These are phyloP conservation scores for Wallacemonas sp. DNA, from an alignment of 208 protist species.

Conservation along the genomic window DNA sequence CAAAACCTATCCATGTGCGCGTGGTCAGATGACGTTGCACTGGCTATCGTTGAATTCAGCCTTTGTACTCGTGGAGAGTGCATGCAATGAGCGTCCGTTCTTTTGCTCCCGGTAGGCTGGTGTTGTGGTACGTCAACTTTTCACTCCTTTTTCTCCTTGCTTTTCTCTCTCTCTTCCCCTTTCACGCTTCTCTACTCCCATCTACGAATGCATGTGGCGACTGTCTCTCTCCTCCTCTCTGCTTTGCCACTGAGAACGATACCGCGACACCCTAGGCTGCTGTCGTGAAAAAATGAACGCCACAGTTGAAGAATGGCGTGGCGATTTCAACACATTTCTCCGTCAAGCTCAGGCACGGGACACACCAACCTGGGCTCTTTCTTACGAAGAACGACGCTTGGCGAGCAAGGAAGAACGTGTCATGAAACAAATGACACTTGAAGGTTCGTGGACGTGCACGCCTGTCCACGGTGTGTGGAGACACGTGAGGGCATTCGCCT, in stretches of 20 bases:
- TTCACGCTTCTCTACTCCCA: too few relatives aligned
- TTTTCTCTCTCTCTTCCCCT: neutral
- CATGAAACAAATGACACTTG: constrained; percentile 34
- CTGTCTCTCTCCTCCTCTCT: too few relatives aligned
- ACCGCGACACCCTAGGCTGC: too few relatives aligned
- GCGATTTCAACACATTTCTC: constrained; percentile 33
- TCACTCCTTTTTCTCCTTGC: neutral
- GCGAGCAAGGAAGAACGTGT: constrained; percentile 36
- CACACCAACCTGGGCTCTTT: constrained; percentile 27
- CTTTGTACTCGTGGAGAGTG: too few relatives aligned
- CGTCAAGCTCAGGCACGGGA: neutral
- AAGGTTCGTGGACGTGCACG: constrained; percentile 40
- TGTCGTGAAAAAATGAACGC: constrained; percentile 5
- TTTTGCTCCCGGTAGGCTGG: too few relatives aligned
- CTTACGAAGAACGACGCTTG: constrained; percentile 42
- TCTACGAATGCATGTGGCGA: too few relatives aligned
- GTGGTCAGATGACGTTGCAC: too few relatives aligned
- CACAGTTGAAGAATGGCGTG: constrained; percentile 24
- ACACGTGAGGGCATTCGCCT: constrained; percentile 32
- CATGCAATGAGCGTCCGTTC: too few relatives aligned
- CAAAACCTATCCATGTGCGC: too few relatives aligned
- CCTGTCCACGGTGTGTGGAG: constrained; percentile 45
- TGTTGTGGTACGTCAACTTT: too few relatives aligned
- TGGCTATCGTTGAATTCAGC: too few relatives aligned
- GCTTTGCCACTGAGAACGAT: too few relatives aligned